Evolutionary conservation across 2,329 filamentous ascomycete genomes (phyloP), one percentile per base, ranked within the genome.

Genomic region (Amauroascus verrucosus): DNA sequence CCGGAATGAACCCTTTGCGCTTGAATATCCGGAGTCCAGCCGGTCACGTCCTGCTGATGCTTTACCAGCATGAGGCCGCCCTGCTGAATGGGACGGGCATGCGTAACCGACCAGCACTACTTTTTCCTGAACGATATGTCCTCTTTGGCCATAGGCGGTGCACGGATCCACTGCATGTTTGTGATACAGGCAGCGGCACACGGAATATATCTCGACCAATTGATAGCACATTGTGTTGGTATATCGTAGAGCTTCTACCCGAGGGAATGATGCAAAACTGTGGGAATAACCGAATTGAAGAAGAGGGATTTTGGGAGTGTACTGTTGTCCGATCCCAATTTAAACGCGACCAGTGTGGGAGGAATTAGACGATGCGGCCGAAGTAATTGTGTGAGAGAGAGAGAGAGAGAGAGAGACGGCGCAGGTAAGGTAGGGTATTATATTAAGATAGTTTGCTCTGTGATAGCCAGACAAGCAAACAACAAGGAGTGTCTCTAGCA

Each of bases 171-270:
- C 78, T 46, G 86, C 83, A 68, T 95, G 90, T 64, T 84, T 79
- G 75, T 91, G 88, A 76, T 95, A 94, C 62, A 91, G 77, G 72
- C 89, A 95, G 59, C 83, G 80, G 77, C 89, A 95, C 53, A 85
- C 86, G 53, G 88, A 83, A 75, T 89, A 95, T 55, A 87, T 78
- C 70, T 95, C 89, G 62, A 91, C 76, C 57, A 95, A 72, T 72
- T 90, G 86, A 65, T 88, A 90, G 66, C 89, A 95, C 89, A 95
- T 95, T 57, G 60, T 76, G 67, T 64, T 7, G 48, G 22, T 26
- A 28, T 37, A 3, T 24, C 14, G 24, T 44, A 28, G 20, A 18
- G 13, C 38, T 18, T 22, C 20, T 18, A 14, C 32, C 20, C 37
- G 44, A 22, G 11, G 8, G 7, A 24, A 41, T 5, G 4, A 20